Evolutionary conservation across 1,284 basidiomycete genomes (phyloP).

Genomic region (Cryptococcus sp.): DNA sequence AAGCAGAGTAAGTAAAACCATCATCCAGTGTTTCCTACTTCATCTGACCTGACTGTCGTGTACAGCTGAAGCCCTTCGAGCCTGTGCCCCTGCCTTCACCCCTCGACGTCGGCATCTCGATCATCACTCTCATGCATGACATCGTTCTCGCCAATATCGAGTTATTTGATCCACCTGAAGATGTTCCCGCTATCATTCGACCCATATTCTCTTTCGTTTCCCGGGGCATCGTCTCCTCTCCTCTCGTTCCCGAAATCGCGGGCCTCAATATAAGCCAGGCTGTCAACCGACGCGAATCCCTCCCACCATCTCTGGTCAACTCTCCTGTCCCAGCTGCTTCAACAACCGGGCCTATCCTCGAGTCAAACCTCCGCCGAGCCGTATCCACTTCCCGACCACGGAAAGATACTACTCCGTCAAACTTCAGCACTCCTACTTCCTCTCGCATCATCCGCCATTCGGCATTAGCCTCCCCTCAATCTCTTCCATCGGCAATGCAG

Average conservation of each 20-base stretch:
- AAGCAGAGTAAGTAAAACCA: constrained; percentile 5
- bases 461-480: constrained; percentile 10
- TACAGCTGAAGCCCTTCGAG: constrained; percentile 25
- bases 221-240: constrained; percentile 30
- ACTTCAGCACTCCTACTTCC: constrained; percentile 13
- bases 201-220: constrained; percentile 41
- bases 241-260: constrained; percentile 2
- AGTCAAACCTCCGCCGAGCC: constrained; percentile 7
- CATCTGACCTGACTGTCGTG: neutral
- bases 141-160: constrained; percentile 42
- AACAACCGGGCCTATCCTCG: constrained; percentile 1
- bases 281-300: constrained; percentile 7
- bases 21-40: neutral
- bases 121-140: constrained; percentile 38
- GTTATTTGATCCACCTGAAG: constrained; percentile 39
- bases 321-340: constrained; percentile 5
- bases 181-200: constrained; percentile 37
- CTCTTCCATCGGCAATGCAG: constrained; percentile 6
- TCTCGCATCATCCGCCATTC: constrained; percentile 9
- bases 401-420: constrained; percentile 9
- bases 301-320: constrained; percentile 4
- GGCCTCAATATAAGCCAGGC: constrained; percentile 10
- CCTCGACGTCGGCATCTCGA: constrained; percentile 27
- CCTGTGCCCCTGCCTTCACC: constrained; percentile 32
- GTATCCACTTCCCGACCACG: constrained; percentile 6